Evolutionary conservation across 202 grass and related monocot genomes (phyloP), one percentile per base, ranked within the genome.

Genomic region (Panicum virgatum): DNA sequence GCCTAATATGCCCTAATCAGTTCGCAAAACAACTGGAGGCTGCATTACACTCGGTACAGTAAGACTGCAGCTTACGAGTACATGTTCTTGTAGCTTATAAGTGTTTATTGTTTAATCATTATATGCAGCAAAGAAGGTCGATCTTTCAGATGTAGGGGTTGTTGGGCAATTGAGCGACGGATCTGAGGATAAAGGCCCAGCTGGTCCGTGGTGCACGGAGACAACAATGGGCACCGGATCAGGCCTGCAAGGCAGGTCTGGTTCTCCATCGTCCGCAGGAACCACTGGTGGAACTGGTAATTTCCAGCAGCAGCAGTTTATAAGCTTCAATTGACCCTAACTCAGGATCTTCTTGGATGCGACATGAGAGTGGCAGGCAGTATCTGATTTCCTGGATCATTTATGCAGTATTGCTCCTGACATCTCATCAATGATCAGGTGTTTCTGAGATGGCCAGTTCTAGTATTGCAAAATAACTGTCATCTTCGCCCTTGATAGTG

Each of bases 71-170:
- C 12, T 46, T 66, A 59, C 27, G n/a, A 23, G 56, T 10, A 34
- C 32, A 34, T 34, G 44, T 46, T 46, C 44, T 46, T 46, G 14
- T 46, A 65, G 22, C 19, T 46, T 66, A 27, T 59, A 11, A 13
- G 56, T 20, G 30, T 48, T 47, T 16, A 47, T 13, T 38, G 7
- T 36, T 76, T 16, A 46, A 37, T 45, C 62, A 42, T 79, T 79
- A 80, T 57, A 4, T 68, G 83, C 88, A 86, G 83, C 88, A 13
- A 86, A 82, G 66, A 73, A 73, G 66, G 65, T 9, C 4, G 43
- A 73, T 73, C 40, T 66, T 82, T 73, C 66, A 62, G 73, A 58
- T 73, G 12, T 30, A n/a, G 48, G 65, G 48, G 48, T 51, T 43
- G 72, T 78, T 66, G 66, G 73, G 43, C 51, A 18, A 18, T 19